Base-by-base conservation (phyloP, 1,284 basidiomycete species). In the Leccinum huronense region DNA sequence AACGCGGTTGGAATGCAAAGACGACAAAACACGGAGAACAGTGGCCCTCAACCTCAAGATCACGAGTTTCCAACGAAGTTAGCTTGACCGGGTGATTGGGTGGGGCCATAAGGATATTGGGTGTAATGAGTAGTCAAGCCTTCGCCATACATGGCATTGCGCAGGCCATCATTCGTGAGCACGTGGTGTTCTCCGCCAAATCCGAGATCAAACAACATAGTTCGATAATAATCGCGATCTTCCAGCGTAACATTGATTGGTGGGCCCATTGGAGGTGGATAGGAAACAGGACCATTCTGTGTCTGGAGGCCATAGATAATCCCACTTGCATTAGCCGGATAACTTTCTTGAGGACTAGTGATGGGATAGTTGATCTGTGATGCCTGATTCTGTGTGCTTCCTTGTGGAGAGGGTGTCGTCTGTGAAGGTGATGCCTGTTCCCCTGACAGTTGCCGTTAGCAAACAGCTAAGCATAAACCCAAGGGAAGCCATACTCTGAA, bases 131-230 rank as follows among this genome's bases (percentile, higher is more conserved):
- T 60, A 31, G 66, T 66, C 51, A 76, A 55, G 53, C 60, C 61
- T 40, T 77, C 73, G 30, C 66, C 54, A 59, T 76, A 77, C 7
- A 66, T 16, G 33, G 58, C 40, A 36, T 66, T 72, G 60, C 73
- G 75, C 54, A 75, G 53, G 45, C 66, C 59, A 51, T 76, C 73
- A 54, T 64, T 67, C 36, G 65, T 57, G 30, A 64, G 57, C 56
- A 67, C 72, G n/a, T 73, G 68, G 16, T 72, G 70, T 11, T 83
- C 77, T 62, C 80, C 81, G 40, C 83, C 83, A 67, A 83, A 86
- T 19, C 89, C 89, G 27, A 90, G 80, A 66, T 90, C 88, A 60
- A 84, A 76, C 68, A 89, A 84, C 86, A 91, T 89, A 64, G 84
- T 84, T 68, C 83, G 83, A 81, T 86, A 90, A 74, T 91, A 91